Conservation (phyloP, 2,329 filamentous ascomycete species). For the Pleomassaria siparia region DNA sequence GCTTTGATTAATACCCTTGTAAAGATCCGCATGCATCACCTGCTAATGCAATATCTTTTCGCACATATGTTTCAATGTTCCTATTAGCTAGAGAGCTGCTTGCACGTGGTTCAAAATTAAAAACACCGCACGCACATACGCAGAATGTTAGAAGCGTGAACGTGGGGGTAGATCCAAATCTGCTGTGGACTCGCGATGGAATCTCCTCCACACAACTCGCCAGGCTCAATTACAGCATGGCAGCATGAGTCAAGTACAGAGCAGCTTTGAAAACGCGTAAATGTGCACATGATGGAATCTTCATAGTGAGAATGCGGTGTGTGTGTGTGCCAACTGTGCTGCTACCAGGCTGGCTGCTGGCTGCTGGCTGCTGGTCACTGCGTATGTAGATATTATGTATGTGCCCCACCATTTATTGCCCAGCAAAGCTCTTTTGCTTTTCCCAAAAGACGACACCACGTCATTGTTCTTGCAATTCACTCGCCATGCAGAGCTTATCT, state of each 20-base stretch:
- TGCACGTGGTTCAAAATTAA: not conserved
- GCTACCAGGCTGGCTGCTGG: not conserved
- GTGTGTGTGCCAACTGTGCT: too few species aligned
- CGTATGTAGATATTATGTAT: too few species aligned
- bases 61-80: too few species aligned
- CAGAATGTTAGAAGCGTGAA: not conserved
- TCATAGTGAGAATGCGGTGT: not conserved
- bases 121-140: too few species aligned
- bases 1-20: too few species aligned
- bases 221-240: not conserved
- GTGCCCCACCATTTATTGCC: not conserved
- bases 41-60: not conserved
- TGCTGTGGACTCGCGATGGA: not conserved
- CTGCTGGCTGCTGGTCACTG: not conserved
- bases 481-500: conserved; percentile 3
- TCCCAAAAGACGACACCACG: conserved; percentile 2
- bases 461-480: conserved; percentile 4
- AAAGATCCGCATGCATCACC: not conserved
- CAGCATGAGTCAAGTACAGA: not conserved
- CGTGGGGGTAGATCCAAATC: conserved; percentile 1
- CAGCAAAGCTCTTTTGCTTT: conserved; percentile 1
- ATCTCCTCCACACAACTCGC: not conserved
- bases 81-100: conserved; percentile 2
- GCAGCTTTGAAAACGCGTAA: not conserved
- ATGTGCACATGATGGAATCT: not conserved